Evolutionary conservation across 116 monocot species (phyloP).

Genomic region (Trichopus zeylanicus): DNA sequence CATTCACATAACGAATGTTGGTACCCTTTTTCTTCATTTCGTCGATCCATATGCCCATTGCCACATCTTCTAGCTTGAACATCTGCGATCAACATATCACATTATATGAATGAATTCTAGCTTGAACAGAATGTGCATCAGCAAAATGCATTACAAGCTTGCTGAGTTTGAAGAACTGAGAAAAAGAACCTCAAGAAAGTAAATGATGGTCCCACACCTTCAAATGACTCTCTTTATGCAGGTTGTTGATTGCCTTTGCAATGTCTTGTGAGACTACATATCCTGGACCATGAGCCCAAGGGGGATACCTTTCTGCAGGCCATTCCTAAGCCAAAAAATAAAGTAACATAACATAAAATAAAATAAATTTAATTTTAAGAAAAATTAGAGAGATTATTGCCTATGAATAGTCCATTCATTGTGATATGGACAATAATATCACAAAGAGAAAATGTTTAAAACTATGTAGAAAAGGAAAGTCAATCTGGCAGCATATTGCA

Average conservation of each 20-base stretch:
- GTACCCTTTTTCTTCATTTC: slow-evolving; percentile 59
- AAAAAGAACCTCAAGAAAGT: neutral
- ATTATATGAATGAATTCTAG: neutral
- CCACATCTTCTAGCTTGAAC: slow-evolving; percentile 97
- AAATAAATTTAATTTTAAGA: no score
- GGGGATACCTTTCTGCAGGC: slow-evolving; percentile 58
- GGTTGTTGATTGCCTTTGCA: slow-evolving; percentile 41
- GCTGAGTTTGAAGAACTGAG: neutral
- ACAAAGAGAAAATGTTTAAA: no score
- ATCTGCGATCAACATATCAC: slow-evolving; percentile 40
- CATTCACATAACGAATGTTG: slow-evolving; percentile 52
- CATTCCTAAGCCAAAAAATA: slow-evolving; percentile 45
- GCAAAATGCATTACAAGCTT: no score
- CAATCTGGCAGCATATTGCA: no score
- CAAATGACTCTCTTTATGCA: slow-evolving; percentile 44
- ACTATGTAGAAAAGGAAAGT: no score
- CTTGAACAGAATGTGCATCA: neutral
- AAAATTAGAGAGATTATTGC: no score
- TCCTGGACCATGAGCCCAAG: slow-evolving; percentile 84
- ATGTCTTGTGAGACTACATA: slow-evolving; percentile 69
- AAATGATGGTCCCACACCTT: no score
- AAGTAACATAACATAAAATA: no score
- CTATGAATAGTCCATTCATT: no score
- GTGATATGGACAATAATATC: no score
- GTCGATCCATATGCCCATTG: slow-evolving; percentile 86